These are phyloP conservation scores for Trichoderma sp. DNA, from an alignment of 2,329 filamentous ascomycete genomes.

Conservation along the genomic window DNA sequence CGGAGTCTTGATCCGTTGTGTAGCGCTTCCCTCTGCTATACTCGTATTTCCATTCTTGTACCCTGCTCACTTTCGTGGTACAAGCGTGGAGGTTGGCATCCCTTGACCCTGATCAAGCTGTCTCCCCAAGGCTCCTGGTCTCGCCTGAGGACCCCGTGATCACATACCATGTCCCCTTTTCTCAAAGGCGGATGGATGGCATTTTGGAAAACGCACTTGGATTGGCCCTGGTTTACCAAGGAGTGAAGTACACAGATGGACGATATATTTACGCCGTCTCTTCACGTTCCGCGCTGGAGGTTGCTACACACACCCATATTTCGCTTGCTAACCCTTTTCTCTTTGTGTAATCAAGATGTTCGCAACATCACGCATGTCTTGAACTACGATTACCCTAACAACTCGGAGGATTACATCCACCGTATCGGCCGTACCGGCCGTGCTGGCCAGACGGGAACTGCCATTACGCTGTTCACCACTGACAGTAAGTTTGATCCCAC, in stretches of 20 bases:
- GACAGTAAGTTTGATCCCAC: conserved; percentile 71
- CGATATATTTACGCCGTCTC: conserved; percentile 53
- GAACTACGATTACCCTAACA: conserved; percentile 99
- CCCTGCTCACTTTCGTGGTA: conserved; percentile 62
- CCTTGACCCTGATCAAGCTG: conserved; percentile 76
- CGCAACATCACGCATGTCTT: conserved; percentile 99
- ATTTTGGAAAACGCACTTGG: conserved; percentile 57
- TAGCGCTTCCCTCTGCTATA: conserved; percentile 60
- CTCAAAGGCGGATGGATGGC: conserved; percentile 47
- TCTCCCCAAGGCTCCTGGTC: conserved; percentile 59
- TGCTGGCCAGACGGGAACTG: conserved; percentile 91
- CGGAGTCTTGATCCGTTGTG: conserved; percentile 76
- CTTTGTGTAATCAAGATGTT: conserved; percentile 72
- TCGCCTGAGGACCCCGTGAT: conserved; percentile 57
- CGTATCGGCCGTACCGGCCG: conserved; percentile 95
- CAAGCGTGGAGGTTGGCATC: conserved; percentile 76
- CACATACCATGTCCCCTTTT: conserved; percentile 46
- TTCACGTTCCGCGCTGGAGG: conserved; percentile 57
- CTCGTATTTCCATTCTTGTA: conserved; percentile 77
- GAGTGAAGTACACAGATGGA: conserved; percentile 57
- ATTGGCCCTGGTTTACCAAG: conserved; percentile 58
- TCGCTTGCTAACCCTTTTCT: conserved; percentile 74
- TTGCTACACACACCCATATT: conserved; percentile 58
- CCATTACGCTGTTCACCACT: conserved; percentile 98
- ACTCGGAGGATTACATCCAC: conserved; percentile 97